These are phyloP conservation scores for Exobasidium rhododendri DNA, from an alignment of 1,284 basidiomycete genomes.

Conservation along the genomic window DNA sequence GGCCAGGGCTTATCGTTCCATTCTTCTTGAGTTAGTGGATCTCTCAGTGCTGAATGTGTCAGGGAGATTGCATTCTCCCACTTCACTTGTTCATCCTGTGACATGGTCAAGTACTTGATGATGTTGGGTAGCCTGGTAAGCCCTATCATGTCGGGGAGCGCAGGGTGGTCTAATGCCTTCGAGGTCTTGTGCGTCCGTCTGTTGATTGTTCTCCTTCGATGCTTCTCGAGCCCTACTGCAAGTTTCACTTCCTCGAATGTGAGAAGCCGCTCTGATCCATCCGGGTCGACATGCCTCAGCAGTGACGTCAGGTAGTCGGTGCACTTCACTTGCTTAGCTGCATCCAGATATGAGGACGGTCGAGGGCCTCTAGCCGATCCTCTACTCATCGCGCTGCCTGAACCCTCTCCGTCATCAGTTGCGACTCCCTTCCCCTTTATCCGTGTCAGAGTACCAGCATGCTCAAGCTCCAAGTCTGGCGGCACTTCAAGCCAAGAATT, in stretches of 20 bases:
- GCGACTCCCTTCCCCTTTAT: too few species aligned
- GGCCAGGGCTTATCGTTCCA: not conserved
- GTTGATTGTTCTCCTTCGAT: too few species aligned
- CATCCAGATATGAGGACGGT: too few species aligned
- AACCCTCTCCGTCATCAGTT: too few species aligned
- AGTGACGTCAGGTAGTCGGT: not conserved
- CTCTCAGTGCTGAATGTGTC: not conserved
- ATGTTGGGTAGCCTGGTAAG: not conserved
- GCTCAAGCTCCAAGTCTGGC: too few species aligned
- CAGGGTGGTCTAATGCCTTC: too few species aligned
- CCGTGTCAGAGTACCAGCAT: too few species aligned
- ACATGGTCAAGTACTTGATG: not conserved
- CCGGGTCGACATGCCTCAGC: not conserved
- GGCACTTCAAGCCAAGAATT: too few species aligned
- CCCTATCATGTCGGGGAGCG: not conserved
- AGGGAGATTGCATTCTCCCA: not conserved
- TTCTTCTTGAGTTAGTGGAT: not conserved
- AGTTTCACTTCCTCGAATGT: not conserved
- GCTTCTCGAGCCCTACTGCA: not conserved
- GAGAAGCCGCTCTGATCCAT: not conserved
- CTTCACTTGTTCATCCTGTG: not conserved
- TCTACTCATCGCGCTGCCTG: too few species aligned
- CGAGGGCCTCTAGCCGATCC: too few species aligned
- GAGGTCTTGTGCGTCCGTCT: too few species aligned
- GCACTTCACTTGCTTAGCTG: too few species aligned